Evolutionary conservation across 441 rosid species (phyloP).

Genomic region (Capsella rubella): DNA sequence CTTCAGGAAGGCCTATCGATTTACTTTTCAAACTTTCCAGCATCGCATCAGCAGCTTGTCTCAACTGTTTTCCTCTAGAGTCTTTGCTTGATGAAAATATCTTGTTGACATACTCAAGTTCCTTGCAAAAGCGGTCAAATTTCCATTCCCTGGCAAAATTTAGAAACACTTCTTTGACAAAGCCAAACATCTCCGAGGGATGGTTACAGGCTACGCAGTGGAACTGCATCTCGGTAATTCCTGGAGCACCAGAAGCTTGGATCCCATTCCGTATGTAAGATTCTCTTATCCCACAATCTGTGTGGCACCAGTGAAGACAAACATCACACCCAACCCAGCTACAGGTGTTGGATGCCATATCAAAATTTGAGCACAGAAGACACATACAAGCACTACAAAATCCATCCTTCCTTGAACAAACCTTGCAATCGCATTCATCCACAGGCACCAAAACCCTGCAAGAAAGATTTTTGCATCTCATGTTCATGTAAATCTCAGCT

Average conservation of each 20-base stretch:
- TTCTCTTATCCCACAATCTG: slow-evolving; percentile 86
- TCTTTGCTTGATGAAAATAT: slow-evolving; percentile 87
- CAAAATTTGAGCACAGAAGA: slow-evolving; percentile 92
- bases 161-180: slow-evolving; percentile 94
- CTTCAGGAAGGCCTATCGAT: slow-evolving; percentile 65
- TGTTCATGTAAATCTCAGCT: slow-evolving; percentile 88
- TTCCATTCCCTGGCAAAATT: slow-evolving; percentile 88
- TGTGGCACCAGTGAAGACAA: slow-evolving; percentile 98
- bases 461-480: slow-evolving; percentile 80
- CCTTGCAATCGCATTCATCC: slow-evolving; percentile 95
- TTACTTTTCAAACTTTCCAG: slow-evolving; percentile 69
- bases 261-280: slow-evolving; percentile 84
- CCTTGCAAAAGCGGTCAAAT: slow-evolving; percentile 69
- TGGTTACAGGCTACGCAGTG: slow-evolving; percentile 95
- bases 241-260: slow-evolving; percentile 62
- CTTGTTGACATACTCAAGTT: slow-evolving; percentile 90
- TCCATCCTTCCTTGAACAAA: slow-evolving; percentile 82
- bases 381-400: slow-evolving; percentile 99
- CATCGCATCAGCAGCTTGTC: slow-evolving; percentile 76
- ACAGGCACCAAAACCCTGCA: slow-evolving; percentile 81
- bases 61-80: slow-evolving; percentile 77
- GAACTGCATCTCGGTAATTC: slow-evolving; percentile 84
- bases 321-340: slow-evolving; percentile 99
- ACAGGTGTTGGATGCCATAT: slow-evolving; percentile 95
- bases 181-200: slow-evolving; percentile 99